Percentiles rank a stretch among this genome's conserved stretches.
These are phyloP conservation scores for Daldinia sp. DNA, from an alignment of 2,329 filamentous ascomycete genomes.

Conservation along the genomic window DNA sequence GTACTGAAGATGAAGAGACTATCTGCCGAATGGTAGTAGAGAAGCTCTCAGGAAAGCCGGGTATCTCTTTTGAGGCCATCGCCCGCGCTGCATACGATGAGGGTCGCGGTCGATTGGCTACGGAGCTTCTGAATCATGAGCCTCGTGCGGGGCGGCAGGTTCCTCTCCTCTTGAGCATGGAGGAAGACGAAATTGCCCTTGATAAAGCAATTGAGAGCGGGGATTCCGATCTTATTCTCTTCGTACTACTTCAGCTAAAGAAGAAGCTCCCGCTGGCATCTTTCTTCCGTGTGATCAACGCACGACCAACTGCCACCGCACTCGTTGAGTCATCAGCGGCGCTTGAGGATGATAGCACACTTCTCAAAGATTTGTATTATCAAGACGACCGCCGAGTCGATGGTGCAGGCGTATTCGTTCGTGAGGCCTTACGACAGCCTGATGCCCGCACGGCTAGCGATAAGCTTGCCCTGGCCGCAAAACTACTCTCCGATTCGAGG, in stretches of 20 bases:
- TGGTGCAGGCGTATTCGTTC: slow-evolving; percentile 85
- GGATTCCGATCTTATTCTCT: slow-evolving; percentile 91
- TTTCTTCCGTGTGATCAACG: slow-evolving; percentile 93
- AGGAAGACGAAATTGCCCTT: slow-evolving; percentile 91
- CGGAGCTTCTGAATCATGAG: slow-evolving; percentile 90
- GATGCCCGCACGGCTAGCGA: slow-evolving; percentile 76
- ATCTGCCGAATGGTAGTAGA: slow-evolving; percentile 88
- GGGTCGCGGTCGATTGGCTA: slow-evolving; percentile 86
- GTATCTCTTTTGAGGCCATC: slow-evolving; percentile 95
- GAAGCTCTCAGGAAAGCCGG: slow-evolving; percentile 84
- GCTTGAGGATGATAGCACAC: slow-evolving; percentile 73
- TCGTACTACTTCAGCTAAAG: slow-evolving; percentile 86
- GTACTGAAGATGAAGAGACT: slow-evolving; percentile 84
- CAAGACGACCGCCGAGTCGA: slow-evolving; percentile 93
- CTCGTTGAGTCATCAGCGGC: slow-evolving; percentile 85
- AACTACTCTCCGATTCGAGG: slow-evolving; percentile 83
- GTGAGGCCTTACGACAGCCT: slow-evolving; percentile 80
- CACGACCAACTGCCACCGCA: slow-evolving; percentile 83
- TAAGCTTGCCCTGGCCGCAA: slow-evolving; percentile 86
- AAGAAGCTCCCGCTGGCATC: slow-evolving; percentile 88
- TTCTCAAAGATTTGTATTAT: slow-evolving; percentile 96
- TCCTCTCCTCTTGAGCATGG: slow-evolving; percentile 90
- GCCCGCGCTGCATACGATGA: slow-evolving; percentile 94
- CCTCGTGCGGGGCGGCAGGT: slow-evolving; percentile 96
- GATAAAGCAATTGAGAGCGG: slow-evolving; percentile 97